Evolutionary conservation across 495 filamentous ascomycete genomes (phyloP).

Genomic region (Corynascus novoguineensis): DNA sequence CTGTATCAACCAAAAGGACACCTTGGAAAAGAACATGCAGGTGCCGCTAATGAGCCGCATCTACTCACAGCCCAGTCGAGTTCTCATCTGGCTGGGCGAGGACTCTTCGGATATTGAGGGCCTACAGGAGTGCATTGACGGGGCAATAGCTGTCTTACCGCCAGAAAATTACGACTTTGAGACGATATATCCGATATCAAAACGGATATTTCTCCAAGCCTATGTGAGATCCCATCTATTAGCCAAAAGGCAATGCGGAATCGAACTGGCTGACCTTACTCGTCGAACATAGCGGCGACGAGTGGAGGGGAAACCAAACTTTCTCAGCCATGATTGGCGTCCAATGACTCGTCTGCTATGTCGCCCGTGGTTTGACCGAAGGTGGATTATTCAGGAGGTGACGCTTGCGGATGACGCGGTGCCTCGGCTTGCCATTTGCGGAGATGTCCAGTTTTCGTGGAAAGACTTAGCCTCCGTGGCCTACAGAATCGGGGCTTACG

Average conservation of each 20-base stretch:
- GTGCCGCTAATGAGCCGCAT: constrained; percentile 35
- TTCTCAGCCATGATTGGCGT: constrained; percentile 21
- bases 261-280: not conserved
- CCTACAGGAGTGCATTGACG: constrained; percentile 13
- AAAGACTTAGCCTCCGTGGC: constrained; percentile 17
- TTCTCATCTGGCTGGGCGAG: constrained; percentile 35
- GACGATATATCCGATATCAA: not conserved
- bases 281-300: not conserved
- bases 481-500: constrained; percentile 14
- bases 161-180: constrained; percentile 3
- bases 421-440: constrained; percentile 14
- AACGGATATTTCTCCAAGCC: not conserved
- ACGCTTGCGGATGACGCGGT: constrained; percentile 13
- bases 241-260: not conserved
- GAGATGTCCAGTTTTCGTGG: constrained; percentile 22
- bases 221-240: not conserved
- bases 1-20: constrained; percentile 38
- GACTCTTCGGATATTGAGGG: not conserved
- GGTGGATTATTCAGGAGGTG: constrained; percentile 31
- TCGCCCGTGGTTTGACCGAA: constrained; percentile 26
- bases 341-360: constrained; percentile 16
- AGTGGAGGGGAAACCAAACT: constrained; percentile 14
- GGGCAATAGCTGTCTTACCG: constrained; percentile 7
- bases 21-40: constrained; percentile 29
- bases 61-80: constrained; percentile 26